phyloP scores from a whole-genome alignment of 768 basidiomycete species.

The Suillus subluteus region DNA sequence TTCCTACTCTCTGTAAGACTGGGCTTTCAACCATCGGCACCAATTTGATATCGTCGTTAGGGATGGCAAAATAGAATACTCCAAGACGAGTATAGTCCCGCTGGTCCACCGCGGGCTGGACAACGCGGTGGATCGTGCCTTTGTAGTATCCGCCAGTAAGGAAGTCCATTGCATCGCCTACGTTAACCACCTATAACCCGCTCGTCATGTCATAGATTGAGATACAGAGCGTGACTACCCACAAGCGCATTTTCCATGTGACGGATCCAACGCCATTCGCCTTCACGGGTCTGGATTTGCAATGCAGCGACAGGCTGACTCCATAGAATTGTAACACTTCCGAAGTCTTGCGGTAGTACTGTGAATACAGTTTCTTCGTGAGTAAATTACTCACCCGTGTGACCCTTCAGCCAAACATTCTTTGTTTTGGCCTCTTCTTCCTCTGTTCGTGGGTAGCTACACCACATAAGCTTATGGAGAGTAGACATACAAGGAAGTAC shows the following conservation, averaged over 20 bases:
- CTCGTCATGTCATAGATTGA: neutral
- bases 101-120: slow-evolving; percentile 61
- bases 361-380: neutral
- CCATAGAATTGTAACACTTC: slow-evolving; percentile 59
- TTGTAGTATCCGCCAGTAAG: slow-evolving; percentile 64
- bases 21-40: slow-evolving; percentile 50
- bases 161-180: slow-evolving; percentile 62
- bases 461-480: neutral
- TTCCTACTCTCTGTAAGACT: slow-evolving; percentile 48
- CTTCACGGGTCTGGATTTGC: slow-evolving; percentile 57
- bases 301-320: slow-evolving; percentile 62
- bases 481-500: slow-evolving; percentile 19
- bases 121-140: slow-evolving; percentile 63
- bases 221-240: slow-evolving; percentile 9
- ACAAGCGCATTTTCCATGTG: slow-evolving; percentile 64
- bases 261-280: slow-evolving; percentile 61
- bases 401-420: slow-evolving; percentile 65
- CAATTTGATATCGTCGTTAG: slow-evolving; percentile 53
- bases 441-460: slow-evolving; percentile 51
- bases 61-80: slow-evolving; percentile 58
- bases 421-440: slow-evolving; percentile 55
- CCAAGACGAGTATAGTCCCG: slow-evolving; percentile 53
- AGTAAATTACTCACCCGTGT: slow-evolving; percentile 44
- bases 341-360: slow-evolving; percentile 44
- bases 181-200: slow-evolving; percentile 54